Base-by-base conservation (phyloP, 371 early-diverging fungal genomes). In the Umbelopsis sp. region DNA sequence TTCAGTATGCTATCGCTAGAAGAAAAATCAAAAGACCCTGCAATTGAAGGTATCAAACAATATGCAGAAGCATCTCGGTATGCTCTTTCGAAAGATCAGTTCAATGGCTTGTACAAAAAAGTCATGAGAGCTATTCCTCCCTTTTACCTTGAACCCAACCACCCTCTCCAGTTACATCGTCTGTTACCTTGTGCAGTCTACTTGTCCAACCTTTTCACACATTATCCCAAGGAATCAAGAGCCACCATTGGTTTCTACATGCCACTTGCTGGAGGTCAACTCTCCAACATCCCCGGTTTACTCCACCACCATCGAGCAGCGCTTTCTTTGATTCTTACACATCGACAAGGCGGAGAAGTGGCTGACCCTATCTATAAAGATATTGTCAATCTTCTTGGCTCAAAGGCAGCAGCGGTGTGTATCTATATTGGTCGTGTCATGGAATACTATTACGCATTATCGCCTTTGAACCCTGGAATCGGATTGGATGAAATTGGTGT, bases 151-250 rank as follows among this genome's bases (percentile, higher is more conserved):
- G 70, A 68, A n/a, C 76, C 62, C n/a, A 50, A 52, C 7, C 81
- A 72, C 44, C 80, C 71, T n/a, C 67, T 75, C 3, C 80, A 76
- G 38, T 71, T 89, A 5, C 76, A 82, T 24, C 82, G 89, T 6
- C 64, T 89, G 44, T 65, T 89, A 2, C 87, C 88, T 0, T 76
- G 82, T 22, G 76, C 86, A 44, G 80, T 89, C 44, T 71, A 83
- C 72, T 72, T 87, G 18, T 77, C 88, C 37, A 85, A 87, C 66
- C 65, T 87, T 18, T 83, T 83, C 9, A 80, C 85, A 9, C 82
- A 86, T 57, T 74, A 85, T 67, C 86, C 87, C 25, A 87, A 87
- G 67, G 89, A 89, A 69, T 80, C 89, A 0, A 74, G 89, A 18
- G 86, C 87, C 1, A 81, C 85, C 63, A 81, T 84, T 0, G 82